These are phyloP conservation scores for Aspergillus clavatus DNA, from an alignment of 2,329 filamentous ascomycete species.

Conservation along the genomic window DNA sequence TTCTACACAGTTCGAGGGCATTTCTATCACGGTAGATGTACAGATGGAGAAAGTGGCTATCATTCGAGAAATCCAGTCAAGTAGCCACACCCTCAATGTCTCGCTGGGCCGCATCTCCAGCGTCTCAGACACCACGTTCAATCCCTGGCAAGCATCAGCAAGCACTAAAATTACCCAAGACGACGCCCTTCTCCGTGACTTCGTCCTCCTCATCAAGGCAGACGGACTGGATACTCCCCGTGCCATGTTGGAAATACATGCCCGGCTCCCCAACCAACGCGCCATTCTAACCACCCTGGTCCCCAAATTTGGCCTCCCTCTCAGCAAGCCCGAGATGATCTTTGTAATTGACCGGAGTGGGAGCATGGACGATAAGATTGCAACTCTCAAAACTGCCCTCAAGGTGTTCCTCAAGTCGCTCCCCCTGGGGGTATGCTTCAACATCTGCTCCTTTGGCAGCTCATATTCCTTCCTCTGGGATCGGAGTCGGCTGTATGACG, in stretches of 20 bases:
- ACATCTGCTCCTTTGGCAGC: slow-evolving; percentile 56
- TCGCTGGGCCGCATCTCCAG: slow-evolving; percentile 57
- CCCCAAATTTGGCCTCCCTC: slow-evolving; percentile 61
- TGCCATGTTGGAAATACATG: slow-evolving; percentile 63
- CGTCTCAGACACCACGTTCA: slow-evolving; percentile 44
- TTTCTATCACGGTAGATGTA: slow-evolving; percentile 57
- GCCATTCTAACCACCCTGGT: slow-evolving; percentile 68
- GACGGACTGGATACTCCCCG: slow-evolving; percentile 57
- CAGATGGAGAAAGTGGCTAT: slow-evolving; percentile 52
- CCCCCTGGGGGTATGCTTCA: slow-evolving; percentile 53
- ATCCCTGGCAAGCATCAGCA: slow-evolving; percentile 58
- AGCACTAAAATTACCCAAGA: slow-evolving; percentile 49
- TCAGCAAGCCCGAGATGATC: slow-evolving; percentile 58
- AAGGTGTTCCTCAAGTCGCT: slow-evolving; percentile 56
- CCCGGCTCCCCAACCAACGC: slow-evolving; percentile 55
- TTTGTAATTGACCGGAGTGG: slow-evolving; percentile 70
- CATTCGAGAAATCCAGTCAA: slow-evolving; percentile 61
- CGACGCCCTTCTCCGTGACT: slow-evolving; percentile 52
- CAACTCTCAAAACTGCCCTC: slow-evolving; percentile 47
- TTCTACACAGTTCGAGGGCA: slow-evolving; percentile 28
- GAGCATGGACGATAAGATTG: slow-evolving; percentile 51
- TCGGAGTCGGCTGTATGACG: slow-evolving; percentile 44
- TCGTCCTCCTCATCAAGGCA: slow-evolving; percentile 60
- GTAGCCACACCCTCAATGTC: slow-evolving; percentile 63
- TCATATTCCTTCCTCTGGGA: slow-evolving; percentile 45